These are phyloP conservation scores for Yarrowia keelungensis DNA, from an alignment of 805 yeast genomes.

Conservation along the genomic window DNA sequence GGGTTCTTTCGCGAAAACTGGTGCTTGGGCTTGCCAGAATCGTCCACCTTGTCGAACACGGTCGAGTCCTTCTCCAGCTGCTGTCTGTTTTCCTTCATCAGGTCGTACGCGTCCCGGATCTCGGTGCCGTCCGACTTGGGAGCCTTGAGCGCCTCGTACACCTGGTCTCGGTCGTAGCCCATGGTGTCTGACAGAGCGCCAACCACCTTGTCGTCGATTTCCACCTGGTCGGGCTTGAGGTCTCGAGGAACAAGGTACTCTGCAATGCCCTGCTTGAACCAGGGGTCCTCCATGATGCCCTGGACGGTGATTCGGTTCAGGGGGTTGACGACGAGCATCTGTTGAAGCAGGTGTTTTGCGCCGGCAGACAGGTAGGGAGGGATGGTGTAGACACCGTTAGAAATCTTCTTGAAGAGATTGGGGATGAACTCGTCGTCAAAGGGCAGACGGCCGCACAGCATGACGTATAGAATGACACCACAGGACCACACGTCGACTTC, in stretches of 20 bases:
- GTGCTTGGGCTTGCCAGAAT: conserved; percentile 26
- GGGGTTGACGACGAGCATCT: conserved; percentile 95
- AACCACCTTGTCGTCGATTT: conserved; percentile 77
- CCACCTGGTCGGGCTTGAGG: conserved; percentile 46
- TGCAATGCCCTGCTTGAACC: conserved; percentile 86
- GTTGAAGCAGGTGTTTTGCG: conserved; percentile 79
- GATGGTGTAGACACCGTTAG: conserved; percentile 88
- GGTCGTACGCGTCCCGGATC: conserved; percentile 81
- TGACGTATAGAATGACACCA: conserved; percentile 92
- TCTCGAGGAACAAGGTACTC: conserved; percentile 76
- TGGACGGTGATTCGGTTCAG: conserved; percentile 90
- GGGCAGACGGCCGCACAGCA: conserved; percentile 94
- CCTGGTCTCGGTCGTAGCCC: conserved; percentile 89
- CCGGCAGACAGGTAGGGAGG: conserved; percentile 88
- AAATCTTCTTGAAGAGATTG: conserved; percentile 87
- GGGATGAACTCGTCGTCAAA: conserved; percentile 97
- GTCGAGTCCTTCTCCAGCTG: conserved; percentile 39
- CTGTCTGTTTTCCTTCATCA: conserved; percentile 78
- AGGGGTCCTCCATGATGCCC: conserved; percentile 90
- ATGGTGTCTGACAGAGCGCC: conserved; percentile 76
- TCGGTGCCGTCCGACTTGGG: conserved; percentile 57
- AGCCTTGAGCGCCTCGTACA: conserved; percentile 68
- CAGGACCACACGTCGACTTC: conserved; percentile 98
- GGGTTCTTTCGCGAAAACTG: conserved; percentile 46
- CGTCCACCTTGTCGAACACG: conserved; percentile 39